Base-by-base conservation (phyloP, 129 eudicot species). In the Tagetes patula region DNA sequence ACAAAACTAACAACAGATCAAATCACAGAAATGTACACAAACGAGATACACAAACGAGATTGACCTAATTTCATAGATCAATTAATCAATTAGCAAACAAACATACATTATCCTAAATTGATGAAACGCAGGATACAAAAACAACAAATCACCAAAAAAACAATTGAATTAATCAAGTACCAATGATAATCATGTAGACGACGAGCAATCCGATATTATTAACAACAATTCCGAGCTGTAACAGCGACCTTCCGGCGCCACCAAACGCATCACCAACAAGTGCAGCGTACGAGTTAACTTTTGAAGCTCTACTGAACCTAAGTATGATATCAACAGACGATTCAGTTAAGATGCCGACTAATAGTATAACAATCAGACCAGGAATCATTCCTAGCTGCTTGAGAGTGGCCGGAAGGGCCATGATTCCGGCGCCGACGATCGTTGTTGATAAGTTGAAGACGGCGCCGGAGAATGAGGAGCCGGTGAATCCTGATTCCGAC, bases 381-480 rank as follows among this genome's bases (percentile, higher is more conserved):
- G 92, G 96, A 13, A 91, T 72, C 84, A 79, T 75, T 5, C 97
- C 97, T 48, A 88, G 54, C 53, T 88, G 96, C 66, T 91, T 91
- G n/a, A 91, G 76, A 8, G 97, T 88, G 6, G 96, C 92, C 2
- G 97, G 97, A 1, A 91, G 84, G 34, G 97, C 97, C 97, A 91
- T 91, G 82, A 91, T 91, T 72, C 97, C 97, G 72, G 97, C 97
- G 14, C 97, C 97, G 46, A 86, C 96, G 41, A 91, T 83, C 32
- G 97, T 85, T 64, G 97, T 91, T 47, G 97, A 91, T 56, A 91
- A 87, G 67, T 91, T 91, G 82, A 91, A 91, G 61, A 91, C 97
- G 69, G 97, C 97, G 68, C 97, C 96, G 47, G 88, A 74, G 70
- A 82, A 91, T 1, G 96, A 88, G 2, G 96, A 95, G 59, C 90